A percentile compares a stretch with the other conserved stretches of the same genome.
Evolutionary conservation across 2,329 filamentous ascomycete species (phyloP).

Genomic region (Parastagonospora nodorum): DNA sequence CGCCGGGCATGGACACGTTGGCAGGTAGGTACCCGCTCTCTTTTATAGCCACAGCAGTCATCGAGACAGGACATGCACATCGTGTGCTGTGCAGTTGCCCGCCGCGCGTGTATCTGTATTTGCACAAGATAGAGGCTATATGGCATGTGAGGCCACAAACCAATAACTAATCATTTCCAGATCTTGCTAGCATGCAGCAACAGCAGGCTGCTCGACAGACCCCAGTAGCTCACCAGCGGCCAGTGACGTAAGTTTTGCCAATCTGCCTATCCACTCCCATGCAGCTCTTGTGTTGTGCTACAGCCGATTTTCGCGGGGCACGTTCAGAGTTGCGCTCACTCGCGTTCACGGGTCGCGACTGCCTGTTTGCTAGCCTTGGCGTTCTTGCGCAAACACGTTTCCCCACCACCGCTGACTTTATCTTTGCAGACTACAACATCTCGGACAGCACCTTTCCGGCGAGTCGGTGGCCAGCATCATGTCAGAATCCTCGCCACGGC

Average conservation of each 20-base stretch:
- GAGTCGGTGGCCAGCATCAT: slow-evolving; percentile 54
- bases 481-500: slow-evolving; percentile 52
- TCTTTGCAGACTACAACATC: slow-evolving; percentile 28
- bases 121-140: too few relatives aligned
- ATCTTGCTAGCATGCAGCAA: slow-evolving; percentile 55
- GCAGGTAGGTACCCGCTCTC: slow-evolving; percentile 45
- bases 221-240: slow-evolving; percentile 37
- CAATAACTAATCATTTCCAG: slow-evolving; percentile 29
- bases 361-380: slow-evolving; percentile 20
- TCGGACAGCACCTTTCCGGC: slow-evolving; percentile 48
- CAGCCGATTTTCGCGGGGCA: background rate
- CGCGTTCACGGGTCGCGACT: slow-evolving; percentile 23
- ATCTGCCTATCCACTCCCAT: background rate
- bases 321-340: slow-evolving; percentile 13
- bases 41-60: too few relatives aligned
- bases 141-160: background rate
- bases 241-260: slow-evolving; percentile 40
- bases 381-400: slow-evolving; percentile 5
- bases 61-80: too few relatives aligned
- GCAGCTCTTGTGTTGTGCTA: background rate
- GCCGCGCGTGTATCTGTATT: background rate
- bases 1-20: slow-evolving; percentile 54
- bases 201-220: slow-evolving; percentile 50
- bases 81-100: background rate
- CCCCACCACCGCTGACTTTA: slow-evolving; percentile 12